These are phyloP conservation scores for Aquilaria malaccensis DNA, from an alignment of 345 rosid genomes.

Conservation along the genomic window DNA sequence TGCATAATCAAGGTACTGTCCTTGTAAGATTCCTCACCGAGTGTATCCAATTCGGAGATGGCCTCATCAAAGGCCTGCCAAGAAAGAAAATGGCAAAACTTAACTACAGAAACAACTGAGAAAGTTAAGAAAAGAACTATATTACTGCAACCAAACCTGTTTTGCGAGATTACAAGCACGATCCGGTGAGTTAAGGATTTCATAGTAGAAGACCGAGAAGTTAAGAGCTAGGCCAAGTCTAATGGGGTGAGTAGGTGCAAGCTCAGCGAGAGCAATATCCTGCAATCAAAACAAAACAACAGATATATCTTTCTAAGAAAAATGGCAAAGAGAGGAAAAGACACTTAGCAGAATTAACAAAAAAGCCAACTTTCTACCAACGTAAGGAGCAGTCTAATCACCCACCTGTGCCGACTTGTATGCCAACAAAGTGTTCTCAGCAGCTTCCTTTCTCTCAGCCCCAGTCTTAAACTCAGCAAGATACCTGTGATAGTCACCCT, in stretches of 20 bases:
- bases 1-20: constrained; percentile 98
- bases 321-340: constrained; percentile 4
- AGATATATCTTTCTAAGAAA: neutral
- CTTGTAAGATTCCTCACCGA: constrained; percentile 99
- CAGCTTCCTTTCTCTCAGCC: constrained; percentile 94
- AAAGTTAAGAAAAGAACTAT: constrained; percentile 3
- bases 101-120: neutral
- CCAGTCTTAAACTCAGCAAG: constrained; percentile 96
- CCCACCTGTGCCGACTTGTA: constrained; percentile 95
- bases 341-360: neutral
- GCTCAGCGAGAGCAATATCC: constrained; percentile 90
- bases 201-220: constrained; percentile 97
- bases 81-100: neutral
- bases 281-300: constrained; percentile 20
- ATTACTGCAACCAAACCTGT: constrained; percentile 35
- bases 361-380: neutral
- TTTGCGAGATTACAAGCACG: constrained; percentile 96
- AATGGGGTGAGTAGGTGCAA: constrained; percentile 95
- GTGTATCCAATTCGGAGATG: constrained; percentile 87
- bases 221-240: constrained; percentile 97
- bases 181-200: constrained; percentile 96
- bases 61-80: constrained; percentile 96
- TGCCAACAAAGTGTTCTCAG: constrained; percentile 91
- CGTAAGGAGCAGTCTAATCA: neutral
- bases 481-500: constrained; percentile 93